Evolutionary conservation across 2,329 filamentous ascomycete species (phyloP), one percentile per base, ranked within the genome.

Genomic region (Metarhizium album): DNA sequence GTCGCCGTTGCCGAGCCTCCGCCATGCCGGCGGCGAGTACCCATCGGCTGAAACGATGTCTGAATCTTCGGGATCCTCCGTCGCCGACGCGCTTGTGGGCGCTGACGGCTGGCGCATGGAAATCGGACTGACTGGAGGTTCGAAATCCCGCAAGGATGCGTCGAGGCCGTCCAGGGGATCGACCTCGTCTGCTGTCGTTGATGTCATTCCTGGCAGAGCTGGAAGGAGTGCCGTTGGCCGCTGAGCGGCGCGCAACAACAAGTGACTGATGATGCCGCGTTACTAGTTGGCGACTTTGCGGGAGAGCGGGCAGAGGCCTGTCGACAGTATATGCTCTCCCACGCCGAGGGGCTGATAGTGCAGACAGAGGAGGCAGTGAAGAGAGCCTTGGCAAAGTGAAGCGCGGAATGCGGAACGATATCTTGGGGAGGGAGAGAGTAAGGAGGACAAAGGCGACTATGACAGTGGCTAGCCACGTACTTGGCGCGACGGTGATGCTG

Each of bases 1-100:
- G 57, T 74, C 72, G 59, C 76, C 78, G 72, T 79, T 80, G 69
- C 71, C 74, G 66, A 80, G 75, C 57, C 76, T 76, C 62, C 75
- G 72, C 78, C 78, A 82, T 46, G 78, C 78, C 55, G 78, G 78
- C 51, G 78, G 78, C 60, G 74, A 79, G 70, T 76, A 82, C 55
- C 76, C 77, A 72, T 75, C 76, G 60, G 57, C 71, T 62, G 76
- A 80, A 60, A 55, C 67, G 58, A 57, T 62, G 57, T 71, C 74
- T 67, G 66, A 70, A 42, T 69, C 74, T 68, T 71, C 72, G 65
- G 61, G 63, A 54, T 67, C 63, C 56, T 67, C 66, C 54, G 59
- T 62, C 49, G 66, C 60, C 52, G 61, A 54, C 54, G 65, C 66
- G 66, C 64, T 67, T 59, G 57, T 63, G 47, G 58, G 60, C 42